Conservation (phyloP, 768 basidiomycete genomes). For the Pseudohyphozyma bogoriensis region DNA sequence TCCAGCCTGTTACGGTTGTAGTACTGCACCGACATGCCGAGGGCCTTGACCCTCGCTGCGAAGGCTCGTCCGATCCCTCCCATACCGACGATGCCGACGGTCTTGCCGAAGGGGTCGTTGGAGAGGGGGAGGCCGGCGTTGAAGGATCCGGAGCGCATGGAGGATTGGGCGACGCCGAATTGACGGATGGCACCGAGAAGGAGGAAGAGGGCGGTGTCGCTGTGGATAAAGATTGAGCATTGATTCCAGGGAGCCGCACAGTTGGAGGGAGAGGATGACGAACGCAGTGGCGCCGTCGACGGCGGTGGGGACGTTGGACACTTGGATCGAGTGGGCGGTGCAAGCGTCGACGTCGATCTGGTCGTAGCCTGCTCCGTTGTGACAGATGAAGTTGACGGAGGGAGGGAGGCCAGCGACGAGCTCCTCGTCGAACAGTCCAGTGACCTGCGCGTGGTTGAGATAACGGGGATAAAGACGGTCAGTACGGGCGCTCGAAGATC, state of each 20-base stretch:
- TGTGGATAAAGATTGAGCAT: too few species aligned
- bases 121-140: conserved; percentile 33
- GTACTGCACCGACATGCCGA: conserved; percentile 85
- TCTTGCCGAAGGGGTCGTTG: conserved; percentile 37
- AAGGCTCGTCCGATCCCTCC: conserved; percentile 49
- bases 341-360: conserved; percentile 40
- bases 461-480: too few species aligned
- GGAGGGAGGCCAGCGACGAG: conserved; percentile 58
- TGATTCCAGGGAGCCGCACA: conserved; percentile 69
- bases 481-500: too few species aligned
- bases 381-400: conserved; percentile 72
- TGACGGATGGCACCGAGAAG: conserved; percentile 67
- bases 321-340: conserved; percentile 7
- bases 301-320: conserved; percentile 66
- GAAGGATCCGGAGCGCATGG: conserved; percentile 37
- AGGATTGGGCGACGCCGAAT: conserved; percentile 55
- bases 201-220: conserved; percentile 74
- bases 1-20: conserved; percentile 46
- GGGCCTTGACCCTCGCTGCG: conserved; percentile 47
- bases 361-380: conserved; percentile 90
- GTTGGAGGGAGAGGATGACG: conserved; percentile 70
- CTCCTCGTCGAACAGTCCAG: conserved; percentile 72
- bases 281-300: conserved; percentile 88
- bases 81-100: conserved; percentile 41
- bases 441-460: conserved; percentile 40